phyloP scores from a whole-genome alignment of 768 basidiomycete genomes.

The Termitomyces sp. region DNA sequence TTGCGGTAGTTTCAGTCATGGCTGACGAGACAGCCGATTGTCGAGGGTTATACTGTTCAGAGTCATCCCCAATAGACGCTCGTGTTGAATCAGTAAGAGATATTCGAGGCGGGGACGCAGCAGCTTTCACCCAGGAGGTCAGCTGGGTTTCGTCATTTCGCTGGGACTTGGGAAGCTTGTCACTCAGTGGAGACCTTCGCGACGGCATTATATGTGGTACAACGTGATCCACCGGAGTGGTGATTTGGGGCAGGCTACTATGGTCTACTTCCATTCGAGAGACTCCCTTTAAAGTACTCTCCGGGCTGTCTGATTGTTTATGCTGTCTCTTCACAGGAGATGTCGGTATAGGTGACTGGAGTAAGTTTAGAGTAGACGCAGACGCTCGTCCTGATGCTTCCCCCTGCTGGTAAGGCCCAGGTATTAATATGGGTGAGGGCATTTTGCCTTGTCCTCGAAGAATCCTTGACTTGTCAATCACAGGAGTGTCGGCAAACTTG shows the following conservation, averaged over 20 bases:
- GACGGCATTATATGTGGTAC: constrained; percentile 33
- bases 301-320: constrained; percentile 54
- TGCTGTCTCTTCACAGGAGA: constrained; percentile 40
- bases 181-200: constrained; percentile 48
- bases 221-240: constrained; percentile 28
- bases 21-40: constrained; percentile 64
- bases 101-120: constrained; percentile 24
- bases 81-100: constrained; percentile 31
- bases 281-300: constrained; percentile 27
- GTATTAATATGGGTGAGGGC: constrained; percentile 15
- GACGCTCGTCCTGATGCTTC: constrained; percentile 39
- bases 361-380: constrained; percentile 62
- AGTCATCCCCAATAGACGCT: constrained; percentile 34
- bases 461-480: constrained; percentile 41
- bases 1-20: constrained; percentile 50
- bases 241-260: constrained; percentile 17
- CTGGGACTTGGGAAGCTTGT: constrained; percentile 30
- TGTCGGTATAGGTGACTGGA: constrained; percentile 32
- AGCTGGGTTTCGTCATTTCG: constrained; percentile 26
- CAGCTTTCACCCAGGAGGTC: constrained; percentile 25
- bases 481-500: constrained; percentile 53
- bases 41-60: constrained; percentile 37
- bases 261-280: constrained; percentile 11
- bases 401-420: constrained; percentile 32
- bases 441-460: constrained; percentile 37